Evolutionary conservation across 2,329 filamentous ascomycete species (phyloP).

Genomic region (Pseudogymnoascus sp.): DNA sequence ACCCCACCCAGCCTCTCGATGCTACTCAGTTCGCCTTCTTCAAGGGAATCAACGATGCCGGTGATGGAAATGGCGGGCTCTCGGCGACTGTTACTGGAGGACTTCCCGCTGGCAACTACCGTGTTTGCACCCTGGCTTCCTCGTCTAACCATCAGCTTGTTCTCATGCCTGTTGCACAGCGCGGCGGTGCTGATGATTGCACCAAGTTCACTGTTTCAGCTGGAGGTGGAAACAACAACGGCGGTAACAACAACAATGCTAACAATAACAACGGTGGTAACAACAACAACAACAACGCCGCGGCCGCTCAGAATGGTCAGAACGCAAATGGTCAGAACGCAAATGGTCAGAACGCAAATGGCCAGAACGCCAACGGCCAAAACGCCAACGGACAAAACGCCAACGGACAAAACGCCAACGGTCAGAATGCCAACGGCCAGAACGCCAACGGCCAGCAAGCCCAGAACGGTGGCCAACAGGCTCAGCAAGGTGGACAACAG

Average conservation of each 20-base stretch:
- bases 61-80: constrained; percentile 33
- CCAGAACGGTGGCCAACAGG: background rate
- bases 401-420: background rate
- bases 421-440: background rate
- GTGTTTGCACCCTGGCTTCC: constrained; percentile 38
- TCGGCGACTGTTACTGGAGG: constrained; percentile 32
- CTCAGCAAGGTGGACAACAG: background rate
- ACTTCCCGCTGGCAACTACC: constrained; percentile 36
- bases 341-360: background rate
- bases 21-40: constrained; percentile 33
- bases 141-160: constrained; percentile 38
- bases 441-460: background rate
- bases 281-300: constrained; percentile 15
- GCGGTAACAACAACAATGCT: constrained; percentile 15
- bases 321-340: background rate
- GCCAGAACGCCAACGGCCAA: background rate
- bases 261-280: constrained; percentile 21
- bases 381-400: background rate
- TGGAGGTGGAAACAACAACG: constrained; percentile 16
- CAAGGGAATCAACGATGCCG: constrained; percentile 36
- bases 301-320: constrained; percentile 11
- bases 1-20: constrained; percentile 26
- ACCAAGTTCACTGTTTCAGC: constrained; percentile 34
- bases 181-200: constrained; percentile 39
- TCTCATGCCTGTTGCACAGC: constrained; percentile 38